A percentile compares a stretch with the other conserved stretches of the same genome.
phyloP scores from a whole-genome alignment of 768 basidiomycete species.

The Coprinopsis marcescibilis region DNA sequence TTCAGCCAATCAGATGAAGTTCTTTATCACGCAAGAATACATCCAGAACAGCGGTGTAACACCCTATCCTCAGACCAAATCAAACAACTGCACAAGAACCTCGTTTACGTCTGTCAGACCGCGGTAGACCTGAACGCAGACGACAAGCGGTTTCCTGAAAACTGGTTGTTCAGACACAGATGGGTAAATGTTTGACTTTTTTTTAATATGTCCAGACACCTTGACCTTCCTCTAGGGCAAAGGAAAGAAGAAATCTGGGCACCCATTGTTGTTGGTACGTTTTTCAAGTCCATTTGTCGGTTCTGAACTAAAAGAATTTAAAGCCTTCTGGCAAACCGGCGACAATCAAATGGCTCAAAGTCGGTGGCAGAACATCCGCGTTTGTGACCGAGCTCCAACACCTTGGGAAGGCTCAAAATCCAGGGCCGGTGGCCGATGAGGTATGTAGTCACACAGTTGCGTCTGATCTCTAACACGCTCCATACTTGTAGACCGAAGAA shows the following conservation, averaged over 20 bases:
- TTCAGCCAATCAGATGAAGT: conserved; percentile 48
- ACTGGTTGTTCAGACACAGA: conserved; percentile 65
- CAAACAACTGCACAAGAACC: conserved; percentile 45
- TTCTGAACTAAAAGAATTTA: conserved; percentile 4
- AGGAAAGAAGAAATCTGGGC: conserved; percentile 46
- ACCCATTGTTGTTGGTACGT: conserved; percentile 39
- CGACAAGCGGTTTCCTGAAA: conserved; percentile 54
- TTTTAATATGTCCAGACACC: background rate
- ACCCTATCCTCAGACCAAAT: conserved; percentile 46
- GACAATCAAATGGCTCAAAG: conserved; percentile 67
- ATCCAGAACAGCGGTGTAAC: conserved; percentile 65
- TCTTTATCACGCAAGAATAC: conserved; percentile 65
- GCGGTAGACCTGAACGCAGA: conserved; percentile 72
- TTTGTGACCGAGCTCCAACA: conserved; percentile 60
- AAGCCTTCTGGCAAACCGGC: conserved; percentile 68
- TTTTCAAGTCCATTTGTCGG: background rate
- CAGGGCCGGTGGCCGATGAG: background rate
- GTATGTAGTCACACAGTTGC: background rate
- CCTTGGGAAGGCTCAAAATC: conserved; percentile 13
- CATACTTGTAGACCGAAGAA: background rate
- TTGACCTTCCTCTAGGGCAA: conserved; percentile 37
- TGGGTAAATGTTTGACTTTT: conserved; percentile 42
- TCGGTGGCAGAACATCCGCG: conserved; percentile 75
- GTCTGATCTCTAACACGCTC: no score
- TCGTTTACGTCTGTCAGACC: conserved; percentile 46